Base-by-base conservation (phyloP, 495 filamentous ascomycete species). In the Talaromyces proteolyticus region DNA sequence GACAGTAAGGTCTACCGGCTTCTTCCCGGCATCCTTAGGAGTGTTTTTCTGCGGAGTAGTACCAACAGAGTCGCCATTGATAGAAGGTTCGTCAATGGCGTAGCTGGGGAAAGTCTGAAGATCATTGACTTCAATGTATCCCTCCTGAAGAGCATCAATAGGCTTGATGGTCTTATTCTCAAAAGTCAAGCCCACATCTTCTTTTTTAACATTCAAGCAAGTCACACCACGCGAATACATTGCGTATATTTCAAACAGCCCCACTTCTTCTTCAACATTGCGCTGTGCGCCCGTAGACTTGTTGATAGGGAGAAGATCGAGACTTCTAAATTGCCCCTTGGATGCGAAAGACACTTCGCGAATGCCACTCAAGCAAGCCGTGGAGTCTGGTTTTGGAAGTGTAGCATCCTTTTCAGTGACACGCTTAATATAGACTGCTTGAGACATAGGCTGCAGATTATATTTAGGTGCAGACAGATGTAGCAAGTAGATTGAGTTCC, bases 171-270 rank as follows among this genome's bases (percentile, higher is more conserved):
- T 86, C 65, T 91, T 93, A 65, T 87, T 90, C 26, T 97, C 89
- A 29, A 78, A 69, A 49, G 79, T 83, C 91, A 89, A 96, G 4
- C 94, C 93, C 47, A 99, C 69, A 65, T 96, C 91, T 42, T 84
- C 80, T 63, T 88, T 86, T 63, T 85, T 91, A 57, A 99, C 80
- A 58, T 77, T 83, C 24, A 96, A 57, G 58, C 86, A 89, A 1
- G 89, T 90, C 38, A 96, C 90, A 52, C 94, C 94, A 64, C 89
- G 93, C 6, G 93, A 95, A 65, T 99, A 91, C 85, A 95, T 94
- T 18, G 88, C 87, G 65, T 97, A 99, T 6, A 99, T 79, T 71
- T 97, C 94, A 56, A 97, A 96, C 43, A 95, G 61, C 3, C 73
- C 62, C 16, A 75, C 81, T 18, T 86, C 80, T 21, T 78, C 74